phyloP scores from a whole-genome alignment of 2,329 filamentous ascomycete species.

The Ciborinia camelliae region DNA sequence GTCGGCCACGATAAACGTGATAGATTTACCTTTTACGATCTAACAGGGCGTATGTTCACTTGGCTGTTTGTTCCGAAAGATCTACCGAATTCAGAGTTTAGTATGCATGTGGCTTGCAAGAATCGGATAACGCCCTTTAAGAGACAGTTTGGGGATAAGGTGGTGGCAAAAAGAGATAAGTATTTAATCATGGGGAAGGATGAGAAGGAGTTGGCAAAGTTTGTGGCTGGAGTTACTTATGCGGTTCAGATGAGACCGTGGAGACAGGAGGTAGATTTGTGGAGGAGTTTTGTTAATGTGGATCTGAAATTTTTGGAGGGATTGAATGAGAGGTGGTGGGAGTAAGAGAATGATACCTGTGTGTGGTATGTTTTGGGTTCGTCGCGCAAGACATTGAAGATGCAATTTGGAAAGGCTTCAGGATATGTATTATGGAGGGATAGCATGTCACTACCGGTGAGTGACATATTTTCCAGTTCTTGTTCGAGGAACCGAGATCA shows the following conservation, averaged over 20 bases:
- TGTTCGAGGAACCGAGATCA: neutral
- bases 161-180: slow-evolving; percentile 43
- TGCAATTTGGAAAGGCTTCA: neutral
- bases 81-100: slow-evolving; percentile 44
- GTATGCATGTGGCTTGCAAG: slow-evolving; percentile 42
- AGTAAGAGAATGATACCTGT: neutral
- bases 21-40: slow-evolving; percentile 42
- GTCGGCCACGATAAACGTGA: slow-evolving; percentile 40
- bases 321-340: slow-evolving; percentile 37
- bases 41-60: slow-evolving; percentile 44
- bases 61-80: slow-evolving; percentile 50
- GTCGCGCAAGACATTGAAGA: neutral
- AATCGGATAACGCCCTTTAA: slow-evolving; percentile 18
- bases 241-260: slow-evolving; percentile 48
- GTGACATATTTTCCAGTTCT: neutral
- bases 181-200: slow-evolving; percentile 47
- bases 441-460: neutral
- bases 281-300: slow-evolving; percentile 50
- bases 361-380: neutral
- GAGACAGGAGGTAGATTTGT: slow-evolving; percentile 49
- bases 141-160: slow-evolving; percentile 40
- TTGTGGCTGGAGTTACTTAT: slow-evolving; percentile 43
- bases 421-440: neutral
- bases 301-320: slow-evolving; percentile 44
- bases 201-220: slow-evolving; percentile 41